phyloP scores from a whole-genome alignment of 768 basidiomycete species.

The Kockovaella imperatae region DNA sequence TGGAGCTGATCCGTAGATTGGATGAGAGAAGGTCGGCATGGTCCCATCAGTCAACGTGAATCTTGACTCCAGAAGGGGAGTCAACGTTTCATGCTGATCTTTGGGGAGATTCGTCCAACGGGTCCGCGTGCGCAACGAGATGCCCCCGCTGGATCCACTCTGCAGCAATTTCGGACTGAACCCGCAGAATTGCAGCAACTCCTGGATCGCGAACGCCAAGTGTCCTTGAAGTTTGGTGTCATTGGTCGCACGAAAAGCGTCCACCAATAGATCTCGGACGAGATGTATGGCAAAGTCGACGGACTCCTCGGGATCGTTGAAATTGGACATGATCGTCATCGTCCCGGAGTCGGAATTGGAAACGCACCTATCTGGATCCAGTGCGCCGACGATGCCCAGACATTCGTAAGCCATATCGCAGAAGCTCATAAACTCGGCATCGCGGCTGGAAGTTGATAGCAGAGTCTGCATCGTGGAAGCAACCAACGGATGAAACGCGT shows the following conservation, averaged over 20 bases:
- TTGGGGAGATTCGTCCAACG: constrained; percentile 75
- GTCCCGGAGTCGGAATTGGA: constrained; percentile 54
- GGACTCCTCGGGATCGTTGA: constrained; percentile 67
- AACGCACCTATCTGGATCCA: constrained; percentile 89
- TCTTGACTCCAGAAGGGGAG: constrained; percentile 62
- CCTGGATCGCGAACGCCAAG: constrained; percentile 85
- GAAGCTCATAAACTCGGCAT: constrained; percentile 65
- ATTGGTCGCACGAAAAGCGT: constrained; percentile 84
- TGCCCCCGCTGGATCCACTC: constrained; percentile 41
- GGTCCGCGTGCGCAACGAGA: constrained; percentile 60
- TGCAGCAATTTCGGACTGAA: constrained; percentile 71
- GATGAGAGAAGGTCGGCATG: constrained; percentile 49
- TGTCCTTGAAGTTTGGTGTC: constrained; percentile 85
- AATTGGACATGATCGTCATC: constrained; percentile 72
- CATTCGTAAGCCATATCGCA: constrained; percentile 75
- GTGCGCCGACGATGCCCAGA: constrained; percentile 81
- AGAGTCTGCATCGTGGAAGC: constrained; percentile 62
- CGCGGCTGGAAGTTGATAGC: constrained; percentile 63
- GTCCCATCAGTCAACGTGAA: constrained; percentile 49
- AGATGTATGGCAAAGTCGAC: constrained; percentile 74
- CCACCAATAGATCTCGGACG: constrained; percentile 74
- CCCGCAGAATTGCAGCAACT: constrained; percentile 75
- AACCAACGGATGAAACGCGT: constrained; percentile 71
- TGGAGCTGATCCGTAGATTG: constrained; percentile 65
- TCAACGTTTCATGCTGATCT: constrained; percentile 73